A percentile compares a stretch with the other conserved stretches of the same genome.
Conservation (phyloP, 164 flowering plant species). For the Kingdonia uniflora region DNA sequence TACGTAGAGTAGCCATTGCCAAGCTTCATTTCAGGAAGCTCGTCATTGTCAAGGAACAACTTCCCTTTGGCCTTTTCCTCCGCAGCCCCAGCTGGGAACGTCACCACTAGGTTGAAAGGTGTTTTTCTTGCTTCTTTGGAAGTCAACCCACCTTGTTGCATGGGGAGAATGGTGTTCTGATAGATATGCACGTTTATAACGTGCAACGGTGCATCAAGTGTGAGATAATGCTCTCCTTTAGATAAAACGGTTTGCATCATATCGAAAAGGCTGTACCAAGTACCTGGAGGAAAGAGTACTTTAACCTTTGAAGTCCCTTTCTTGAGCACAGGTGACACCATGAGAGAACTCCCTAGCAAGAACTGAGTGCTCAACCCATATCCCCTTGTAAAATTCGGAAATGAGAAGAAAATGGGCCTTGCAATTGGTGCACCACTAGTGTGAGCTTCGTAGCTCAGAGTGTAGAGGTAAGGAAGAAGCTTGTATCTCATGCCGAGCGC, state of each 20-base stretch:
- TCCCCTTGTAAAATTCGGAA: constrained; percentile 33
- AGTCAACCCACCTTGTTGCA: constrained; percentile 68
- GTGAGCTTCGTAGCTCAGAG: constrained; percentile 73
- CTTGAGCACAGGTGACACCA: constrained; percentile 72
- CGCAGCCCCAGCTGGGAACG: constrained; percentile 46
- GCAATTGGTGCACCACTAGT: constrained; percentile 68
- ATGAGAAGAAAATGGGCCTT: constrained; percentile 77
- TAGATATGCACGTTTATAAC: constrained; percentile 71
- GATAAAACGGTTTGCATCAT: constrained; percentile 37
- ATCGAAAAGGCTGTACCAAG: constrained; percentile 75
- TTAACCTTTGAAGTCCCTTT: constrained; percentile 29
- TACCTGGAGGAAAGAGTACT: constrained; percentile 65
- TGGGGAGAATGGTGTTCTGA: constrained; percentile 62
- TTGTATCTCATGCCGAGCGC: constrained; percentile 74
- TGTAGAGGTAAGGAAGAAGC: constrained; percentile 75
- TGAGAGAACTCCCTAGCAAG: constrained; percentile 57
- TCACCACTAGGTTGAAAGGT: constrained; percentile 45
- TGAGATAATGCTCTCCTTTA: constrained; percentile 26
- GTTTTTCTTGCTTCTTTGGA: constrained; percentile 64
- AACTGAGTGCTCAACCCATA: constrained; percentile 71
- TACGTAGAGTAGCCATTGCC: constrained; percentile 47
- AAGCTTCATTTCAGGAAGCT: constrained; percentile 54
- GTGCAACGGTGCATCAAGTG: constrained; percentile 66
- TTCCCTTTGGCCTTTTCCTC: constrained; percentile 43
- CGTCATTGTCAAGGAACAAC: constrained; percentile 56